phyloP scores from a whole-genome alignment of 768 basidiomycete species.

The Hygrocybe punicea region DNA sequence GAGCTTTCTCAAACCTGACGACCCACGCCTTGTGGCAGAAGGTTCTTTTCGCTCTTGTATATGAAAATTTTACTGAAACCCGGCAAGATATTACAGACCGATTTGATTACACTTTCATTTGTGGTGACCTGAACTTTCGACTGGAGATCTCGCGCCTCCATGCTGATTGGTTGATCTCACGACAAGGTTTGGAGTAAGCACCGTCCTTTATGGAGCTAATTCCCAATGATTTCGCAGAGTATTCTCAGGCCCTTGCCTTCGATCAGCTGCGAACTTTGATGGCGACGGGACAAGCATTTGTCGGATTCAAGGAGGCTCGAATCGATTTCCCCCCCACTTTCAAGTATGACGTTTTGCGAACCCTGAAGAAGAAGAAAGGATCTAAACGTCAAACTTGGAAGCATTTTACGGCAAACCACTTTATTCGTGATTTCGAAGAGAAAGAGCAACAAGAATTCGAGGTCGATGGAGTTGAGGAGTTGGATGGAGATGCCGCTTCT shows the following conservation, averaged over 20 bases:
- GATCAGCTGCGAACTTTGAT: slow-evolving; percentile 85
- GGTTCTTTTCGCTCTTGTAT: slow-evolving; percentile 38
- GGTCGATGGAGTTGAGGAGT: slow-evolving; percentile 41
- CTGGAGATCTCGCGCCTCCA: slow-evolving; percentile 85
- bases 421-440: slow-evolving; percentile 41
- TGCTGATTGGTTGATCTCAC: slow-evolving; percentile 89
- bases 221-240: slow-evolving; percentile 48
- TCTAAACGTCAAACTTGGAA: slow-evolving; percentile 38
- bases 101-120: slow-evolving; percentile 86
- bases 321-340: slow-evolving; percentile 92
- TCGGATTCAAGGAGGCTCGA: slow-evolving; percentile 72
- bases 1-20: slow-evolving; percentile 63
- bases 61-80: slow-evolving; percentile 1
- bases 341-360: slow-evolving; percentile 80
- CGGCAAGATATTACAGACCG: slow-evolving; percentile 72
- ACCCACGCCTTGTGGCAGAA: slow-evolving; percentile 67
- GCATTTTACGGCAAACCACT: slow-evolving; percentile 25
- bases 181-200: slow-evolving; percentile 50
- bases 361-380: slow-evolving; percentile 45
- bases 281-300: slow-evolving; percentile 61
- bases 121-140: slow-evolving; percentile 90
- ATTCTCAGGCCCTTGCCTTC: slow-evolving; percentile 79
- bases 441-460: slow-evolving; percentile 32
- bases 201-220: neutral
- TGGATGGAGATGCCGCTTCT: slow-evolving; percentile 50